Percentiles rank a stretch among this genome's conserved stretches.
phyloP scores from a whole-genome alignment of 2,329 filamentous ascomycete genomes.

The Verticillium isaacii region DNA sequence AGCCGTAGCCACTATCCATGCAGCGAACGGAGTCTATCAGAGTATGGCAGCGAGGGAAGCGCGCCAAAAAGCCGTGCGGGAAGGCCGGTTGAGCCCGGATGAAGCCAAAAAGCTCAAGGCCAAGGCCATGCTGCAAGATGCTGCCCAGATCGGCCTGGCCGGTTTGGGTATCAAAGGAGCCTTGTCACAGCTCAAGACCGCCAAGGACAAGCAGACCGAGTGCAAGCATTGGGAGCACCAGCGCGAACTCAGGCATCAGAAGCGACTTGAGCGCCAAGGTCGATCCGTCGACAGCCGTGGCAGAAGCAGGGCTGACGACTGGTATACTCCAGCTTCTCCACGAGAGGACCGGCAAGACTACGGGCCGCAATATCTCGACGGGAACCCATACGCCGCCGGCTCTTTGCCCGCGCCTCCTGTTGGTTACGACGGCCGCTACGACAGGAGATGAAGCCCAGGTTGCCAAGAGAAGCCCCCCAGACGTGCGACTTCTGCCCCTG shows the following conservation, averaged over 20 bases:
- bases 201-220: constrained; percentile 43
- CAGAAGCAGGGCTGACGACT: constrained; percentile 38
- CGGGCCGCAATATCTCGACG: constrained; percentile 41
- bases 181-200: constrained; percentile 51
- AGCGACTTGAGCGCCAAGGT: constrained; percentile 33
- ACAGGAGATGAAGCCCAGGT: constrained; percentile 25
- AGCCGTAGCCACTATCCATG: constrained; percentile 55
- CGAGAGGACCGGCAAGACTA: constrained; percentile 29
- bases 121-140: constrained; percentile 52
- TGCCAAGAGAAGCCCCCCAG: neutral
- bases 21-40: constrained; percentile 53
- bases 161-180: constrained; percentile 54
- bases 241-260: constrained; percentile 44
- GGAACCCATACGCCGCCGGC: constrained; percentile 38
- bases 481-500: neutral
- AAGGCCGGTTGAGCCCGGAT: constrained; percentile 44
- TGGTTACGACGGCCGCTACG: constrained; percentile 21
- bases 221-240: constrained; percentile 44
- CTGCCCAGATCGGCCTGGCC: constrained; percentile 54
- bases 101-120: constrained; percentile 54
- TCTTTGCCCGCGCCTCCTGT: constrained; percentile 35
- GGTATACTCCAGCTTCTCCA: constrained; percentile 35
- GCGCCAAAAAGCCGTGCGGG: constrained; percentile 47
- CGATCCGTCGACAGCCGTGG: constrained; percentile 21
- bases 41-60: constrained; percentile 53